Conservation (phyloP, 2,329 filamentous ascomycete genomes). For the Sporothrix brunneoviolacea region DNA sequence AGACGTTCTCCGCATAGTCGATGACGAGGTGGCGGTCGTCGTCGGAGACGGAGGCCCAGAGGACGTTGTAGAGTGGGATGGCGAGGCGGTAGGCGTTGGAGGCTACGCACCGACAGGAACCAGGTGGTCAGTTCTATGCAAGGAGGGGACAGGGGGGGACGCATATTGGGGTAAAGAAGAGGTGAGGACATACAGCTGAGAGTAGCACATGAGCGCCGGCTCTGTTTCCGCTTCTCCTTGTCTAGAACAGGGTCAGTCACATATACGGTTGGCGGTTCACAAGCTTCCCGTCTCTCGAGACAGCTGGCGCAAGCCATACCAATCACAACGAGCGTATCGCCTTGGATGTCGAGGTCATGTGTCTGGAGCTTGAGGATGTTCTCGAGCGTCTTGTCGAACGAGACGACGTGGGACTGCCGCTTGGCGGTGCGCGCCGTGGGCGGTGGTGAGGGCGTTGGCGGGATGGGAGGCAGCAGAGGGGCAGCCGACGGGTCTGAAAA, state of each 20-base stretch:
- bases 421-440: conserved; percentile 3
- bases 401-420: conserved; percentile 17
- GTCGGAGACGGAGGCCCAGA: conserved; percentile 62
- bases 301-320: conserved; percentile 6
- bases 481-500: neutral
- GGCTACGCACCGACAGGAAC: neutral
- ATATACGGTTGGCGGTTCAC: too few species aligned
- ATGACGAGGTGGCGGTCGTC: conserved; percentile 57
- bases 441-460: neutral
- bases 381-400: conserved; percentile 20
- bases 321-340: conserved; percentile 14
- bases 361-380: conserved; percentile 19
- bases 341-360: conserved; percentile 19
- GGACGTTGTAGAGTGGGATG: conserved; percentile 74
- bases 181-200: neutral
- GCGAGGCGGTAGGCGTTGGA: conserved; percentile 14
- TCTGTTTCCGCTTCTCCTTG: conserved; percentile 19
- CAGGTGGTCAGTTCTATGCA: neutral
- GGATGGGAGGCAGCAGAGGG: neutral
- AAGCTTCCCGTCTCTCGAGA: too few species aligned
- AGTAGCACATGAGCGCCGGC: conserved; percentile 16
- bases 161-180: too few species aligned
- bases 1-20: conserved; percentile 59
- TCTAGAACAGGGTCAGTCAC: too few species aligned
- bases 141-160: too few species aligned